A percentile compares a stretch with the other conserved stretches of the same genome.
Evolutionary conservation across 1,284 basidiomycete species (phyloP).

Genomic region (Thecaphora thlaspeos): DNA sequence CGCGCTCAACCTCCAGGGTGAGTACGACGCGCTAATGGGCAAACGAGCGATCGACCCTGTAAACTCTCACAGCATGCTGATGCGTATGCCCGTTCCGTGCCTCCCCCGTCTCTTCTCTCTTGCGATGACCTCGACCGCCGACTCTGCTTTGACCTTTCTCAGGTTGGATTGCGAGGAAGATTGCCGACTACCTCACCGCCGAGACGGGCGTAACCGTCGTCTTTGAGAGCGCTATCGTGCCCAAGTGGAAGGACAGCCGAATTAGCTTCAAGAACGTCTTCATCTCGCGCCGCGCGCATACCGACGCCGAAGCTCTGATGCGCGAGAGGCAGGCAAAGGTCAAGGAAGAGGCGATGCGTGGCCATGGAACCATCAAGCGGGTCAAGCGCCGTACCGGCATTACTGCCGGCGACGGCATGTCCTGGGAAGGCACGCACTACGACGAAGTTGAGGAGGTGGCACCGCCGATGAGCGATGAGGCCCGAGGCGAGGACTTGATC

Average conservation of each 20-base stretch:
- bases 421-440: slow-evolving; percentile 50
- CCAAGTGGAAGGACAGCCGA: slow-evolving; percentile 92
- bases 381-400: slow-evolving; percentile 32
- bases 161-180: slow-evolving; percentile 83
- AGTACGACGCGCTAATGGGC: too few species aligned
- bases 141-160: background rate
- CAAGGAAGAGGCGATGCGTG: background rate
- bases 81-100: too few species aligned
- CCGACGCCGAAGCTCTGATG: slow-evolving; percentile 43
- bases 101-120: too few species aligned
- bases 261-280: slow-evolving; percentile 97
- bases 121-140: too few species aligned
- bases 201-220: slow-evolving; percentile 92
- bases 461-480: slow-evolving; percentile 43
- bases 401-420: slow-evolving; percentile 49
- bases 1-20: slow-evolving; percentile 83
- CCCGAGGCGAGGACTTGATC: slow-evolving; percentile 35
- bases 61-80: too few species aligned
- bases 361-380: slow-evolving; percentile 12
- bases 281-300: slow-evolving; percentile 73
- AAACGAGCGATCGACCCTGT: too few species aligned
- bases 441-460: slow-evolving; percentile 51
- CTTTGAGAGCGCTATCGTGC: slow-evolving; percentile 96
- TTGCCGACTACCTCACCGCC: slow-evolving; percentile 88
- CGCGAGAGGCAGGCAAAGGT: slow-evolving; percentile 17